Evolutionary conservation across 306 rosid genomes (phyloP).

Genomic region (Rosa persica): DNA sequence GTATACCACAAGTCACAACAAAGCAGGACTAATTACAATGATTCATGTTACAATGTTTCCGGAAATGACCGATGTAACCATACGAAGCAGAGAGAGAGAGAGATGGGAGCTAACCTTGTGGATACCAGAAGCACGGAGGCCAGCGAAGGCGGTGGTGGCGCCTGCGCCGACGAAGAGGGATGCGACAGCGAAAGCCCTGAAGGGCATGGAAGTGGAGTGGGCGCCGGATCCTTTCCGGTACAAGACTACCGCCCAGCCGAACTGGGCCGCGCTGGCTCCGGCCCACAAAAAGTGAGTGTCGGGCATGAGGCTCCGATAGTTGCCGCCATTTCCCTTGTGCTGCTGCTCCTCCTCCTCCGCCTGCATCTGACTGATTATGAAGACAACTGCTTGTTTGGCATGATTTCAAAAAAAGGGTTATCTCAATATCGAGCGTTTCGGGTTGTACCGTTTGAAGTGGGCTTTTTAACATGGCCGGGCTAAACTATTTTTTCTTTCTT

Average conservation of each 20-base stretch:
- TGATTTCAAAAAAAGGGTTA: too few species aligned
- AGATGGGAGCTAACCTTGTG: conserved; percentile 40
- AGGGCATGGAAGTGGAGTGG: conserved; percentile 63
- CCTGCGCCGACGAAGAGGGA: conserved; percentile 73
- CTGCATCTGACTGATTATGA: conserved; percentile 12
- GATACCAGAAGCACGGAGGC: conserved; percentile 57
- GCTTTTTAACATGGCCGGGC: too few species aligned
- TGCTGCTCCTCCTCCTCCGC: conserved; percentile 22
- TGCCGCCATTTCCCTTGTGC: conserved; percentile 27
- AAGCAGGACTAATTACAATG: too few species aligned
- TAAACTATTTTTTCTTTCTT: too few species aligned
- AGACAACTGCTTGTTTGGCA: neutral
- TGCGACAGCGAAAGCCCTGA: conserved; percentile 76
- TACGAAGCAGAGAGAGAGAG: neutral
- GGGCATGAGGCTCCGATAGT: conserved; percentile 8
- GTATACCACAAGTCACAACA: neutral
- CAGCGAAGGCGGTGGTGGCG: conserved; percentile 60
- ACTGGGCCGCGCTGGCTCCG: conserved; percentile 54
- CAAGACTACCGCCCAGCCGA: conserved; percentile 59
- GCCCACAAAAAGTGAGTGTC: conserved; percentile 62
- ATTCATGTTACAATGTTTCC: too few species aligned
- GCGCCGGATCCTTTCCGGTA: conserved; percentile 45
- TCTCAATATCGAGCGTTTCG: too few species aligned
- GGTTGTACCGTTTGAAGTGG: neutral
- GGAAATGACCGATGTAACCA: too few species aligned